Percentiles rank a stretch among this genome's conserved stretches.
phyloP scores from a whole-genome alignment of 208 protist species.

The Sergeia podlipaevii region DNA sequence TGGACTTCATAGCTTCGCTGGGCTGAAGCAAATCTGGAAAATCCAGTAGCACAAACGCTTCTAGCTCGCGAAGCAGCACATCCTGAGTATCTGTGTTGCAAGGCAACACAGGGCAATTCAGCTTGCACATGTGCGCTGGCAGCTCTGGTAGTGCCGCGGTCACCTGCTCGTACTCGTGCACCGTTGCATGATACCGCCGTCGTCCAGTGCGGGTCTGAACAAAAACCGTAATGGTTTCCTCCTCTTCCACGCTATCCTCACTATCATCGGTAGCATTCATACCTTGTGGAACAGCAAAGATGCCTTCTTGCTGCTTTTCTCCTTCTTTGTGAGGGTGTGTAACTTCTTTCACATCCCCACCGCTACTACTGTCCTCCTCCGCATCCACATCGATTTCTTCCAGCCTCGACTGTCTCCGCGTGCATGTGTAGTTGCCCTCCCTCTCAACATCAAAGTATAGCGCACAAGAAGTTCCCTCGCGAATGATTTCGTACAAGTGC shows the following conservation, averaged over 20 bases:
- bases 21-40: constrained; percentile 20
- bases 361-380: not conserved
- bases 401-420: constrained; percentile 7
- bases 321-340: not conserved
- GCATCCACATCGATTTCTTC: constrained; percentile 17
- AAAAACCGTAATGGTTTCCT: too few species aligned
- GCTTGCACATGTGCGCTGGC: constrained; percentile 28
- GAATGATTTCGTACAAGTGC: constrained; percentile 87
- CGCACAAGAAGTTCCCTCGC: constrained; percentile 59
- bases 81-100: constrained; percentile 33
- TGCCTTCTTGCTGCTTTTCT: too few species aligned
- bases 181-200: too few species aligned
- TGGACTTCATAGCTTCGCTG: not conserved
- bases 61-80: constrained; percentile 41
- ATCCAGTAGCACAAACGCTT: constrained; percentile 24
- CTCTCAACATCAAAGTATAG: constrained; percentile 89
- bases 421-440: constrained; percentile 29
- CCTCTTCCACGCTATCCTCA: not conserved
- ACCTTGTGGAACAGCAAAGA: too few species aligned
- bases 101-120: constrained; percentile 38
- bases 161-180: not conserved
- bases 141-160: not conserved
- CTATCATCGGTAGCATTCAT: constrained; percentile 1
- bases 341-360: not conserved
- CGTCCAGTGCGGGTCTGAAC: too few species aligned